Base-by-base conservation (phyloP, 192 early-diverging fungal genomes). In the Pilobolus umbonatus region DNA sequence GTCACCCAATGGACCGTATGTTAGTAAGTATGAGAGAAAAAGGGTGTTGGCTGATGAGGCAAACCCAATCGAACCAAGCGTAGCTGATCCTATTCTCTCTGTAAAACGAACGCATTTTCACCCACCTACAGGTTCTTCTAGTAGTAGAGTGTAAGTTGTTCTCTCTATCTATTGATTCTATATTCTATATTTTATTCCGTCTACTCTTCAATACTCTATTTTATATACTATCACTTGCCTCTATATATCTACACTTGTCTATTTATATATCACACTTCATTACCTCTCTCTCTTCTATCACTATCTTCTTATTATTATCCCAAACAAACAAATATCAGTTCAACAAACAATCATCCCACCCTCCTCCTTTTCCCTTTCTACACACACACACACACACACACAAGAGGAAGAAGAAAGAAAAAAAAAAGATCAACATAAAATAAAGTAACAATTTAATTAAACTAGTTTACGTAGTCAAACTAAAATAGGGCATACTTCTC, bases 91-190 rank as follows among this genome's bases (percentile, higher is more conserved):
- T 19, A 22, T 61, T 46, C 35, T 55, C 26, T 55, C 40, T 49
- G 30, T 54, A 21, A 39, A 60, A 60, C 35, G 46, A 30, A 49
- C 46, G 32, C 26, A 47, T 39, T 43, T 60, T 29, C 55, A 57
- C 31, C 21, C 58, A 35, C 58, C 31, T n/a, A 51, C 39, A 51
- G 59, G 59, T 29, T 42, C 59, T 21, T 51, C 59, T 22, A 61
- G 59, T n/a, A 40, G 38, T 42, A 61, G 59, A 61, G 48, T 61
- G 59, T 61, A 61, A 57, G 55, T 57, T 44, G 11, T 10, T 31
- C 21, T 14, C 11, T 31, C 17, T 28, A 17, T 14, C 5, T 55
- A 7, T 26, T 55, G 25, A 14, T 53, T 42, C 1, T 12, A 4
- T 42, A 17, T 42, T 12, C 39, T 42, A 42, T 17, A 42, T 42